phyloP scores from a whole-genome alignment of 768 basidiomycete genomes.

The Hemileccinum rubropunctum region DNA sequence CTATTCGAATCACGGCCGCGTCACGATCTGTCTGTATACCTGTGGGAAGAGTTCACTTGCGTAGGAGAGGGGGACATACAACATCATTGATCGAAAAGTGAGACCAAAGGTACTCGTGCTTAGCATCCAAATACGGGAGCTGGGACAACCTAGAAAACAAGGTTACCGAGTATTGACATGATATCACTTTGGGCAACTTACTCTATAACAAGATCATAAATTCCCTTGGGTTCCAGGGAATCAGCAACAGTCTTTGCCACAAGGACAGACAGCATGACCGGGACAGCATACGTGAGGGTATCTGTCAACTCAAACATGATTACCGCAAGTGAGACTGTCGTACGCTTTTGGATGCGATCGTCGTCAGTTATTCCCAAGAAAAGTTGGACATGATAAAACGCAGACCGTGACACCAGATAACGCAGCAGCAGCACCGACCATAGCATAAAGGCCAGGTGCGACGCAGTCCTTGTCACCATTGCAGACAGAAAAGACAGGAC shows the following conservation, averaged over 20 bases:
- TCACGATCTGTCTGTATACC: slow-evolving; percentile 58
- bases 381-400: not conserved
- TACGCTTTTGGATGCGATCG: slow-evolving; percentile 47
- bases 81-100: slow-evolving; percentile 72
- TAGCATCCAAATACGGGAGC: slow-evolving; percentile 90
- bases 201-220: slow-evolving; percentile 96
- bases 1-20: slow-evolving; percentile 68
- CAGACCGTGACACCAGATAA: slow-evolving; percentile 91
- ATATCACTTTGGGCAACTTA: slow-evolving; percentile 21
- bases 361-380: slow-evolving; percentile 4
- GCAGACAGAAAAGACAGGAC: slow-evolving; percentile 64
- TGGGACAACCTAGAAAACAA: slow-evolving; percentile 57
- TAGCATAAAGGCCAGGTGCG: slow-evolving; percentile 88
- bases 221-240: slow-evolving; percentile 68
- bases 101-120: slow-evolving; percentile 89
- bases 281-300: slow-evolving; percentile 87
- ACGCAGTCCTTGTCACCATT: slow-evolving; percentile 68
- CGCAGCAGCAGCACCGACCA: slow-evolving; percentile 94
- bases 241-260: slow-evolving; percentile 45
- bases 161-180: not conserved
- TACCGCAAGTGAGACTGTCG: slow-evolving; percentile 91
- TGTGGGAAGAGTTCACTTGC: not conserved
- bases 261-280: slow-evolving; percentile 84
- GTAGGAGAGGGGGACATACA: slow-evolving; percentile 43
- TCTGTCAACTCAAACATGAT: slow-evolving; percentile 96